Evolutionary conservation across 331 rosid species (phyloP).

Genomic region (Rosa hybrid): DNA sequence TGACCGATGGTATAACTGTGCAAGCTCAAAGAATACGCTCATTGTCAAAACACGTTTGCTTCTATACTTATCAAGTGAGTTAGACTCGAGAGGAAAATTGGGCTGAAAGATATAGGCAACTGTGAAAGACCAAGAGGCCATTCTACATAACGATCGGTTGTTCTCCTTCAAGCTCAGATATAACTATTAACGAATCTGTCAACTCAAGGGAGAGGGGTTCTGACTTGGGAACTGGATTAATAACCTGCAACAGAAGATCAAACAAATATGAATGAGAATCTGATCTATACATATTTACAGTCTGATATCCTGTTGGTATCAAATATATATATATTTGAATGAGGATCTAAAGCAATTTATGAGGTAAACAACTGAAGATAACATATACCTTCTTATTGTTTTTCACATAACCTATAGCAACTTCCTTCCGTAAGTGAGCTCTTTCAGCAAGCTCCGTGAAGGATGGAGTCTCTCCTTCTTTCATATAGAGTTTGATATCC

Average conservation of each 20-base stretch:
- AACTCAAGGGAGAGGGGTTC: conserved; percentile 76
- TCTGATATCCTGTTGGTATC: neutral
- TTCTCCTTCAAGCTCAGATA: conserved; percentile 91
- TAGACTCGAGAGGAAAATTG: too few species aligned
- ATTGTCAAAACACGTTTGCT: too few species aligned
- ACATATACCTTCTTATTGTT: conserved; percentile 65
- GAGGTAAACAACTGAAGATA: conserved; percentile 18
- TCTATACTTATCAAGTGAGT: too few species aligned
- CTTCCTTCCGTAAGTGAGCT: conserved; percentile 84
- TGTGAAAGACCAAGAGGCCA: neutral
- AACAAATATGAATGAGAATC: conserved; percentile 26
- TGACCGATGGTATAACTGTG: too few species aligned
- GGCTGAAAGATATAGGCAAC: neutral
- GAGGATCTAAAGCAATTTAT: neutral
- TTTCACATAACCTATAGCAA: conserved; percentile 92
- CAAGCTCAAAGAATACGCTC: too few species aligned
- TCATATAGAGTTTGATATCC: conserved; percentile 84
- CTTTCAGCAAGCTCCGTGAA: conserved; percentile 83
- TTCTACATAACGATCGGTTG: conserved; percentile 50
- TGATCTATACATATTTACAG: neutral
- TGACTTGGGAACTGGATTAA: conserved; percentile 81
- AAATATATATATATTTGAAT: neutral
- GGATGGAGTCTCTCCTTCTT: conserved; percentile 84
- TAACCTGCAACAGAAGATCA: conserved; percentile 57
- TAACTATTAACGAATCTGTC: conserved; percentile 83